phyloP scores from a whole-genome alignment of 176 grass and related monocot species.

The Cenchrus americanus region DNA sequence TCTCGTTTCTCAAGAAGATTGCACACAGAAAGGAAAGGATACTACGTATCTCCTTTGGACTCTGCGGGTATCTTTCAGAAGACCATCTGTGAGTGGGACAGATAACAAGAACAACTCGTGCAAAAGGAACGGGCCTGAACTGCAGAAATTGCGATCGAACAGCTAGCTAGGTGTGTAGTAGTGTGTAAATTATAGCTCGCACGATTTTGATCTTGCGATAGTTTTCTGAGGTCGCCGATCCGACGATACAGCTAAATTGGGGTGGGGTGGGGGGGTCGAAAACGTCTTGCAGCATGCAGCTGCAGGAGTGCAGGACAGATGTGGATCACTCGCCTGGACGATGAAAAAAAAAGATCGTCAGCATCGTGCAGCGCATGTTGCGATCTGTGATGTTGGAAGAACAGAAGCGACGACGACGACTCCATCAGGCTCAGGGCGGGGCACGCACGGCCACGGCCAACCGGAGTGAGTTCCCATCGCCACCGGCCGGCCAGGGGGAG shows the following conservation, averaged over 20 bases:
- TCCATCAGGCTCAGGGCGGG: neutral
- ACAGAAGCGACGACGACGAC: neutral
- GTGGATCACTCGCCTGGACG: neutral
- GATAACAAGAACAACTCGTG: neutral
- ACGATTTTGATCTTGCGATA: no score
- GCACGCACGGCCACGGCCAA: neutral
- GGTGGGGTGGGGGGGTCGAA: no score
- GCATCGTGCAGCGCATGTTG: conserved; percentile 17
- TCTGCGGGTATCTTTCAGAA: neutral
- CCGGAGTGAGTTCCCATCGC: neutral
- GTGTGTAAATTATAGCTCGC: no score
- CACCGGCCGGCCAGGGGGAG: neutral
- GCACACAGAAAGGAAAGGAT: neutral
- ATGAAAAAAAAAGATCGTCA: no score
- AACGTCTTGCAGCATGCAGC: neutral
- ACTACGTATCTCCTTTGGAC: neutral
- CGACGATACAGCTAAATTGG: neutral
- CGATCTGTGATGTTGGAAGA: neutral
- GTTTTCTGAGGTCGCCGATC: neutral
- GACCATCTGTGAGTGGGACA: neutral
- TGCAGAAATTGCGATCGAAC: neutral
- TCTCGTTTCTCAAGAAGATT: neutral
- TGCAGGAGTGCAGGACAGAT: neutral
- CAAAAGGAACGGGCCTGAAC: neutral
- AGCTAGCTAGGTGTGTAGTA: neutral